Evolutionary conservation across 2,329 filamentous ascomycete species (phyloP).

Genomic region (Cadophora luteo-olivacea): DNA sequence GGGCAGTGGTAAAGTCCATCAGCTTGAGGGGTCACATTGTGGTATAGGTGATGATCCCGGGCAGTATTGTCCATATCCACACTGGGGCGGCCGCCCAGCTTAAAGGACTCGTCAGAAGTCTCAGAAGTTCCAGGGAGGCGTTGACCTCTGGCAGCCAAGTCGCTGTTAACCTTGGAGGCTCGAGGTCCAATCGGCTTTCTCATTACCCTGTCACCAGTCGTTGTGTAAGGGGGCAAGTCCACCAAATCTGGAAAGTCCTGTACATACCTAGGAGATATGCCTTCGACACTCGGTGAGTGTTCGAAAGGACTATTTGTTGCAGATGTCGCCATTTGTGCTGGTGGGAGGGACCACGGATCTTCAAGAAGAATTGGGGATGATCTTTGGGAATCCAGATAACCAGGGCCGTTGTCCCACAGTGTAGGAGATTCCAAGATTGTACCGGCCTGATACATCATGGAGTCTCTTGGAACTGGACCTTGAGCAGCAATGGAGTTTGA

Average conservation of each 20-base stretch:
- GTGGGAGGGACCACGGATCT: constrained; percentile 37
- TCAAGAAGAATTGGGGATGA: constrained; percentile 40
- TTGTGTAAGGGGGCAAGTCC: constrained; percentile 41
- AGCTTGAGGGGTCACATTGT: constrained; percentile 63
- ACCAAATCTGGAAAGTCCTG: constrained; percentile 40
- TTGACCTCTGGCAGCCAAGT: constrained; percentile 36
- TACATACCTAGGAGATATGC: constrained; percentile 44
- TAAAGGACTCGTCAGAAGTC: constrained; percentile 41
- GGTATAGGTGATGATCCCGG: constrained; percentile 74
- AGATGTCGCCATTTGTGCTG: constrained; percentile 36
- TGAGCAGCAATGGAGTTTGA: constrained; percentile 33
- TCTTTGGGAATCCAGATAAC: constrained; percentile 40
- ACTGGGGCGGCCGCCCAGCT: constrained; percentile 40
- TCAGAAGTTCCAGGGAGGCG: constrained; percentile 36
- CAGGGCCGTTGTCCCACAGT: constrained; percentile 38
- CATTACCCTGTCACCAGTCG: constrained; percentile 38
- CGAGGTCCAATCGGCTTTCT: constrained; percentile 43
- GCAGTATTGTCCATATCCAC: constrained; percentile 50
- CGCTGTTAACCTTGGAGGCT: constrained; percentile 42
- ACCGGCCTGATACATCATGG: constrained; percentile 37
- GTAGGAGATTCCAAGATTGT: constrained; percentile 34
- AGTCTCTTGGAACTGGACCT: constrained; percentile 35
- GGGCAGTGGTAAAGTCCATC: constrained; percentile 96
- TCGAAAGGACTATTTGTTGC: constrained; percentile 40
- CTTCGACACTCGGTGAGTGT: constrained; percentile 41